Conservation (phyloP, 345 rosid species). For the Brassica juncea region DNA sequence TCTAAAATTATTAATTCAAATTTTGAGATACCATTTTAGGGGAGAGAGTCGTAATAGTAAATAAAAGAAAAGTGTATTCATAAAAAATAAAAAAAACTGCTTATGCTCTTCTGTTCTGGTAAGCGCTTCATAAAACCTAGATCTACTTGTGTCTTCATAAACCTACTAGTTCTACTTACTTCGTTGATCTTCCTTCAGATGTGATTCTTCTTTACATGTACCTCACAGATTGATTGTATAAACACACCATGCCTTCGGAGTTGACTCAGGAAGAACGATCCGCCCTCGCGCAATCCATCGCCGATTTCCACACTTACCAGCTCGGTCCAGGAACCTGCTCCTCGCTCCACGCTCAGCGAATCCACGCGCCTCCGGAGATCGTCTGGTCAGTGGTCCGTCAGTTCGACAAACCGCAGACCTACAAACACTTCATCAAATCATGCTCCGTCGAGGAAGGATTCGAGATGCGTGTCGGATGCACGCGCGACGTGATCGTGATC, state of each 20-base stretch:
- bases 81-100: background rate
- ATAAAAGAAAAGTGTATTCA: background rate
- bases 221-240: background rate
- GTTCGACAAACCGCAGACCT: conserved; percentile 73
- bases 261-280: conserved; percentile 56
- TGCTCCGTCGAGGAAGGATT: conserved; percentile 54
- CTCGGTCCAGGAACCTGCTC: conserved; percentile 59
- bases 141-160: background rate
- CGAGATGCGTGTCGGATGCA: conserved; percentile 61
- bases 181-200: background rate
- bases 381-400: conserved; percentile 74
- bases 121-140: background rate
- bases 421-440: conserved; percentile 83
- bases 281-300: conserved; percentile 45
- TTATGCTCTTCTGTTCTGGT: background rate
- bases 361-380: conserved; percentile 58
- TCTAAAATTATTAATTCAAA: background rate
- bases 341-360: conserved; percentile 64
- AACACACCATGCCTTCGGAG: conserved; percentile 49
- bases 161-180: background rate
- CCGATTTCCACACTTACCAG: conserved; percentile 69
- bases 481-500: conserved; percentile 74
- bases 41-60: background rate
- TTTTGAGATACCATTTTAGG: background rate
- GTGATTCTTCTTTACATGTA: background rate